These are phyloP conservation scores for Ampelomyces quisqualis DNA, from an alignment of 2,329 filamentous ascomycete genomes.

Conservation along the genomic window DNA sequence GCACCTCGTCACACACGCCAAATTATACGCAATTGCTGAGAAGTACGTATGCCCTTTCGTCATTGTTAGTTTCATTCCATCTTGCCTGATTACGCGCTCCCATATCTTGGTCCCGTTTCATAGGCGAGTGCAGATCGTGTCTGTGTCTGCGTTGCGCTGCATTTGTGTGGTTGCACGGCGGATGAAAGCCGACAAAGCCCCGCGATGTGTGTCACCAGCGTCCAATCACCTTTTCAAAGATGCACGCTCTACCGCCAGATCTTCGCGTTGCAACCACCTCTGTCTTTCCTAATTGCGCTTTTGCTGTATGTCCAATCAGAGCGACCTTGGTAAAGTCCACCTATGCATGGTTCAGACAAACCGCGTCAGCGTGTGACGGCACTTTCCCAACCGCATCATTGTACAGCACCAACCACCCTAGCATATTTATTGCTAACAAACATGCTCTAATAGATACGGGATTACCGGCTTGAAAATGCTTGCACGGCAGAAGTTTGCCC, in stretches of 20 bases:
- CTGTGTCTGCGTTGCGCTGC: conserved; percentile 21
- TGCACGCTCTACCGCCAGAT: conserved; percentile 14
- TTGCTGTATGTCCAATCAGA: conserved; percentile 21
- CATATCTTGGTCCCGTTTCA: conserved; percentile 10
- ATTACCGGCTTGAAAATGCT: conserved; percentile 51
- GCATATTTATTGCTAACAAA: conserved; percentile 24
- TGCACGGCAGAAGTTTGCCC: conserved; percentile 50
- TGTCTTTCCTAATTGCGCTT: conserved; percentile 10
- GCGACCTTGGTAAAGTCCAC: conserved; percentile 5
- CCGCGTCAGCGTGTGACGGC: conserved; percentile 23
- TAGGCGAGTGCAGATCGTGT: conserved; percentile 12
- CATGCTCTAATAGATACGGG: conserved; percentile 45
- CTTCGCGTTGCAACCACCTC: background rate
- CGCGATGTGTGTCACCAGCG: conserved; percentile 33
- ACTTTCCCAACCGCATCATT: conserved; percentile 9
- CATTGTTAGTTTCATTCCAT: conserved; percentile 10
- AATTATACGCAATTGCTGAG: conserved; percentile 53
- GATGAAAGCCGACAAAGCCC: conserved; percentile 30
- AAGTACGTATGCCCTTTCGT: conserved; percentile 43
- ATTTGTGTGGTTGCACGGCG: conserved; percentile 22
- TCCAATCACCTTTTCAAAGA: conserved; percentile 24
- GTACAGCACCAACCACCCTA: conserved; percentile 5
- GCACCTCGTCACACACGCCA: conserved; percentile 50
- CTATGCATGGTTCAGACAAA: conserved; percentile 14
- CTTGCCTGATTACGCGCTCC: conserved; percentile 17